Percentiles rank a stretch among this genome's conserved stretches.
phyloP scores from a whole-genome alignment of 805 yeast genomes.

The Yamadazyma takamatsuzukensis region DNA sequence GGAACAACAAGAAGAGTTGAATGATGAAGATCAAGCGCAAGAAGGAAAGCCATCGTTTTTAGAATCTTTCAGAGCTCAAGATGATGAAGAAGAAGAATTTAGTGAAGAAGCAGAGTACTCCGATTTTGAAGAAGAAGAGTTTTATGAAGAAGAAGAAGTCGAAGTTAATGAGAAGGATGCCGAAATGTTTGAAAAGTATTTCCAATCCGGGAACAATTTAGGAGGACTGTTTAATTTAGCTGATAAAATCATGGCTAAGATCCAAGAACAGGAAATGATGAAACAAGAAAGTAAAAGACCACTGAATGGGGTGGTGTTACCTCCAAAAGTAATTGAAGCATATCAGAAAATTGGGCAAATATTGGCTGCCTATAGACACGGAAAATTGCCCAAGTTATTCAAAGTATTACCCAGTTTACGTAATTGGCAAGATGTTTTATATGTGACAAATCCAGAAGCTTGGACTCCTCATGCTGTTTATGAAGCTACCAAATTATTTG shows the following conservation, averaged over 20 bases:
- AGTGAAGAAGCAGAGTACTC: slow-evolving; percentile 58
- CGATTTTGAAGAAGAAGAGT: slow-evolving; percentile 50
- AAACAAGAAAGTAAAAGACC: slow-evolving; percentile 29
- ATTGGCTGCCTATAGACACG: slow-evolving; percentile 86
- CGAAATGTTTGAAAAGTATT: slow-evolving; percentile 75
- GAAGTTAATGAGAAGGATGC: slow-evolving; percentile 80
- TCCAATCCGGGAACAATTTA: slow-evolving; percentile 31
- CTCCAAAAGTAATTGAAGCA: slow-evolving; percentile 95
- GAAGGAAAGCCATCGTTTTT: slow-evolving; percentile 16
- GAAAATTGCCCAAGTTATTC: slow-evolving; percentile 93
- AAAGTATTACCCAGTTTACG: slow-evolving; percentile 88
- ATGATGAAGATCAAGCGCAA: slow-evolving; percentile 42
- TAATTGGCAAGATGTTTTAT: slow-evolving; percentile 94
- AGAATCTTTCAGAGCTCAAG: slow-evolving; percentile 19
- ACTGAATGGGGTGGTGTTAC: slow-evolving; percentile 75
- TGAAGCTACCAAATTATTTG: slow-evolving; percentile 93
- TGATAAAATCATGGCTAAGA: slow-evolving; percentile 89
- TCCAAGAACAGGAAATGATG: slow-evolving; percentile 63
- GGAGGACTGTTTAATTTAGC: slow-evolving; percentile 66
- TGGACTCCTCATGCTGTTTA: slow-evolving; percentile 96
- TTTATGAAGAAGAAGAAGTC: slow-evolving; percentile 53
- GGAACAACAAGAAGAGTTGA: slow-evolving; percentile 90
- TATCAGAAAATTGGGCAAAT: slow-evolving; percentile 89
- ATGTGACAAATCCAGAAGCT: slow-evolving; percentile 83
- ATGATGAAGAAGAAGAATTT: slow-evolving; percentile 36